Conservation (phyloP, 1,139 yeast genomes). For the Lodderomyces parapsilosis region DNA sequence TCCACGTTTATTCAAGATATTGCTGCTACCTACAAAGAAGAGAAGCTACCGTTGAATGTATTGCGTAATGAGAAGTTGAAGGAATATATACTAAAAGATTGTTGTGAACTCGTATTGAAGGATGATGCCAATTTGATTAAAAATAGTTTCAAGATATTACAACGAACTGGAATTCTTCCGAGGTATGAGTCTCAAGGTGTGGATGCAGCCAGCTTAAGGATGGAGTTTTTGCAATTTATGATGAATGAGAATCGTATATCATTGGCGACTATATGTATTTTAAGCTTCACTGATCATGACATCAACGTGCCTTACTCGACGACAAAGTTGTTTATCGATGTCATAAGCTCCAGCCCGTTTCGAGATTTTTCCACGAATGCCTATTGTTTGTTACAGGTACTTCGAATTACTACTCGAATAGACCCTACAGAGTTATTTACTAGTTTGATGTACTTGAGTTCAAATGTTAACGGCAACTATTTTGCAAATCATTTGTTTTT, state of each 20-base stretch:
- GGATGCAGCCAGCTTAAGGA: not conserved
- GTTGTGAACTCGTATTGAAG: not conserved
- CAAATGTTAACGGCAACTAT: slow-evolving; percentile 9
- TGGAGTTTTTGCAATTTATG: slow-evolving; percentile 3
- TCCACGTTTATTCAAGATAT: slow-evolving; percentile 3
- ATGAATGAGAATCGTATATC: slow-evolving; percentile 5
- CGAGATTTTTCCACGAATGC: slow-evolving; percentile 5
- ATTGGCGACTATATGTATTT: slow-evolving; percentile 5
- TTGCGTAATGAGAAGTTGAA: not conserved
- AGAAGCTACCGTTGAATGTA: not conserved
- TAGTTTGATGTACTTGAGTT: slow-evolving; percentile 8
- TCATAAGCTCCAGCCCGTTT: not conserved
- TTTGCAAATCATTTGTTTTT: slow-evolving; percentile 12
- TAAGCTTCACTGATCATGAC: slow-evolving; percentile 2
- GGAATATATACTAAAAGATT: slow-evolving; percentile 3
- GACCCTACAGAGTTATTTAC: slow-evolving; percentile 2
- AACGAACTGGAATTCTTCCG: not conserved
- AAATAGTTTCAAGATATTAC: not conserved
- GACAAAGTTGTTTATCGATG: not conserved
- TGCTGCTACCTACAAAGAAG: not conserved
- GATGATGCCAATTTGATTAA: not conserved
- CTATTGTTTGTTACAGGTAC: slow-evolving; percentile 10
- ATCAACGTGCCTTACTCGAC: not conserved
- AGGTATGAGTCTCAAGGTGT: not conserved
- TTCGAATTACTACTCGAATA: slow-evolving; percentile 4